Base-by-base conservation (phyloP, 768 basidiomycete species). In the Xerocomellus dryophilus region DNA sequence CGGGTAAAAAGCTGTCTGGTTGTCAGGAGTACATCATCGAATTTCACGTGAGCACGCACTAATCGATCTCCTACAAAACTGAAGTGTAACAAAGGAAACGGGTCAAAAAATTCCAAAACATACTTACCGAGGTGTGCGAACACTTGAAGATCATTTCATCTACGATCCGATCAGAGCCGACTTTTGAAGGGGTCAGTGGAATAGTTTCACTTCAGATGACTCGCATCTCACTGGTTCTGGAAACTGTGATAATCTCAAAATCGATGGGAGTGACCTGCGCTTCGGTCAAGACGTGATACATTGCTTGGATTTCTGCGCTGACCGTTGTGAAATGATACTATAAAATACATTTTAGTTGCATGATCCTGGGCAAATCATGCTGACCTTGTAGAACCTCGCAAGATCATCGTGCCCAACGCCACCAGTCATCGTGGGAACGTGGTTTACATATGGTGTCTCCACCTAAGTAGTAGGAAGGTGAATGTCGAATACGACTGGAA, bases 91-190 rank as follows among this genome's bases (percentile, higher is more conserved):
- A 20, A 25, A 11, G 27, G 18, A 41, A 42, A 44, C 2, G 31
- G 17, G 17, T 27, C 20, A 18, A 14, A 9, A 46, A 6, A 4
- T 10, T 42, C 9, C 15, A 25, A 20, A 20, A 4, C 68, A 27
- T 54, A 73, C 25, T 25, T 25, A 25, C 74, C 43, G 66, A 71
- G 4, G 74, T 76, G 53, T 75, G 74, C 7, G 66, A 70, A 57
- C 71, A 74, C 54, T 73, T 71, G 61, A 76, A 75, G 38, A 78
- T 74, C 71, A 78, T 76, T 63, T 78, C 80, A 54, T 79, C 76
- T 18, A 78, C 71, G 40, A 79, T 68, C 25, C 77, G 65, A 54
- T 78, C 75, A 4, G 75, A 67, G 15, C 78, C 76, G 14, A 76
- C 72, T 69, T 34, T 36, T 23, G 25, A 52, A 21, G 32, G 17